Base-by-base conservation (phyloP, 2,329 filamentous ascomycete genomes). In the Aspergillus spinulosporus region DNA sequence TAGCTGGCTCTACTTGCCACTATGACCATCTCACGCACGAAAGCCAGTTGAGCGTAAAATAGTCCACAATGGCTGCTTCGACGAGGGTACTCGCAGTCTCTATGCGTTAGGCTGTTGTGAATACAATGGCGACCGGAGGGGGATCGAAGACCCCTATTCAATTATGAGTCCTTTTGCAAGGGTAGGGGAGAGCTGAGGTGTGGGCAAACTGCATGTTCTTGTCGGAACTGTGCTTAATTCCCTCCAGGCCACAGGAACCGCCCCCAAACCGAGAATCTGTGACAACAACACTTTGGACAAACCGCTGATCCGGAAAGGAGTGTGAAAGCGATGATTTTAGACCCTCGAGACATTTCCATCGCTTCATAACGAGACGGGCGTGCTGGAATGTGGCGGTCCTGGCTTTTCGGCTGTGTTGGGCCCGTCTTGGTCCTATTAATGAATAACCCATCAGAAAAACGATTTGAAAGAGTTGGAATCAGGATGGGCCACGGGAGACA, bases 391-490 rank as follows among this genome's bases (percentile, higher is more conserved):
- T 31, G 6, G 26, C 47, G n/a, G 15, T 31, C 12, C 21, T 31
- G 21, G n/a, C 48, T 29, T 46, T 15, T 42, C 14, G 50, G 42
- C 50, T 44, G 39, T 34, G 28, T 44, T 15, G 21, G 11, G 29
- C 5, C 39, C 32, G n/a, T n/a, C 9, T 52, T 44, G 39, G 39
- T 11, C 14, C 43, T 21, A 39, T 14, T 9, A 29, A 14, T 45
- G 11, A 46, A 48, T 42, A 34, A 39, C 31, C n/a, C 7, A 29
- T 31, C 15, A 49, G 21, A 31, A 37, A 45, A 5, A 44, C 21
- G 21, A 40, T 43, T 15, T 26, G 28, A 21, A 54, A 36, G 52
- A n/a, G 28, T 11, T 40, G 28, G 44, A 48, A 54, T 42, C 44
- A 42, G n/a, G 11, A 14, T 21, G 11, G 37, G 26, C 28, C 14